Evolutionary conservation across 306 rosid genomes (phyloP).

Genomic region (Citrullus amarus): DNA sequence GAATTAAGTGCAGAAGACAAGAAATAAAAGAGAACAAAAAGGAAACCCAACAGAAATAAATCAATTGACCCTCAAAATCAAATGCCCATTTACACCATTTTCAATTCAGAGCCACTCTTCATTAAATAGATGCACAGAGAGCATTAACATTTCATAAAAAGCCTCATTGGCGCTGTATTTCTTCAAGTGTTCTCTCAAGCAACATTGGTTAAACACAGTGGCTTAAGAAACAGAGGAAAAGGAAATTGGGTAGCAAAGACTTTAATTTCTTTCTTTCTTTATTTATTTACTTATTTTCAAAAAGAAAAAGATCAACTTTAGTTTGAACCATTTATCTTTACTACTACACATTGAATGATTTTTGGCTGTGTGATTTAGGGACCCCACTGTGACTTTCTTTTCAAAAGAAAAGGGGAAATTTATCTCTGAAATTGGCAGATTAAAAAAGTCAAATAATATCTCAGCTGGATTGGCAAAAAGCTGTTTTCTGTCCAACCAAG

Average conservation of each 20-base stretch:
- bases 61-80: background rate
- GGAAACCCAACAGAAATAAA: background rate
- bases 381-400: slow-evolving; percentile 1
- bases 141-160: background rate
- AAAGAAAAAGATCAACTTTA: slow-evolving; percentile 1
- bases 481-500: slow-evolving; percentile 49
- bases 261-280: background rate
- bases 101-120: background rate
- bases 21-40: no score
- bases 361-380: background rate
- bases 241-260: background rate
- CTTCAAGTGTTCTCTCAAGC: background rate
- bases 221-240: background rate
- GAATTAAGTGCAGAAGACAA: background rate
- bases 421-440: background rate
- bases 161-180: background rate
- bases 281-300: background rate
- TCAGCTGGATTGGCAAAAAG: slow-evolving; percentile 38
- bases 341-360: background rate
- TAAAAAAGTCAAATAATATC: slow-evolving; percentile 47
- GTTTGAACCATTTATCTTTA: background rate
- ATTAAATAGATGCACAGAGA: background rate
- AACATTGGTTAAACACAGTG: background rate
- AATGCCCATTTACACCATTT: background rate
- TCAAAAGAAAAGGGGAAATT: background rate